Base-by-base conservation (phyloP, 345 rosid species). In the Pelargonium nanum region DNA sequence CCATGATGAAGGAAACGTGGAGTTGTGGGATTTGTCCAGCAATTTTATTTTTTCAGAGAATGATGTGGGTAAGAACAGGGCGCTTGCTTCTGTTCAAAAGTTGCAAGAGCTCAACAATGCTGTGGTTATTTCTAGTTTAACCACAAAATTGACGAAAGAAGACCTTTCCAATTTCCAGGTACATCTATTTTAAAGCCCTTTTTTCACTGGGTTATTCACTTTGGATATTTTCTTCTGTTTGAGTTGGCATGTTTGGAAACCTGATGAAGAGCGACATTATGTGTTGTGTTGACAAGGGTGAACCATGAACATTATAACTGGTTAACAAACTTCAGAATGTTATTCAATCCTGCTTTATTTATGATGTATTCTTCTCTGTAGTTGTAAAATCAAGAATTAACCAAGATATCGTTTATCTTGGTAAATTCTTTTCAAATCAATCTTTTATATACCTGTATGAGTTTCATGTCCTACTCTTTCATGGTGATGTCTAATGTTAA, bases 71-170 rank as follows among this genome's bases (percentile, higher is more conserved):
- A 94, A 88, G 75, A 94, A 88, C 72, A 84, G 96, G 73, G 99
- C 96, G 1, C 81, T 88, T 70, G 97, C 96, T 52, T 90, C 96
- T 76, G 77, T 90, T 59, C 97, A 81, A 78, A 94, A 90, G 80
- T 73, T 90, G 67, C 97, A 94, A 74, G 99, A 94, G 73, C 95
- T 94, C 60, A 90, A 94, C 77, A 94, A 90, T 71, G 85, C 92
- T 2, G 97, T 90, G 68, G 64, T 66, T 50, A 77, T 94, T 66
- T 77, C 87, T 68, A 79, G 92, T 59, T 80, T 85, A 71, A 87
- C 95, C 24, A 64, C 81, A 56, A 66, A 82, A 65, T 72, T 94
- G 76, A 78, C 84, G 0, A 85, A 82, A 70, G 95, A 94, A 66
- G 75, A 79, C 48, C 95, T 94, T 65, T 83, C 95, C 62, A 74